Evolutionary conservation across 2,329 filamentous ascomycete species (phyloP).

Genomic region (Xylaria sp.): DNA sequence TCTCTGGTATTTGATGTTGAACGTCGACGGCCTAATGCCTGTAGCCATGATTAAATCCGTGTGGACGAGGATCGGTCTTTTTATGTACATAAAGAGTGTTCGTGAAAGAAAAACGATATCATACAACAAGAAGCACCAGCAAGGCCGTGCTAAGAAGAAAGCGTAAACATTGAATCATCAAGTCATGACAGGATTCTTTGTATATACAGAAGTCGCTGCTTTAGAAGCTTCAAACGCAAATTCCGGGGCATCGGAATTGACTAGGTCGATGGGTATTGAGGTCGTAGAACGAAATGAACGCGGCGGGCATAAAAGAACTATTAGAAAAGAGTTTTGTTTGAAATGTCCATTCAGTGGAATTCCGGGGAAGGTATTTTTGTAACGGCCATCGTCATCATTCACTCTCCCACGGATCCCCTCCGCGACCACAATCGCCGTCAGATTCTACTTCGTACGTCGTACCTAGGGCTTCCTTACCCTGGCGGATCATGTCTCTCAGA

Average conservation of each 20-base stretch:
- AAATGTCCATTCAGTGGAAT: not conserved
- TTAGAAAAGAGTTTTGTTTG: not conserved
- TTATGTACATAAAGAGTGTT: constrained; percentile 9
- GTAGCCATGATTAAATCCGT: not conserved
- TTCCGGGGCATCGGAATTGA: not conserved
- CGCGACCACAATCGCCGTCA: constrained; percentile 38
- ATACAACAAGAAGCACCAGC: constrained; percentile 7
- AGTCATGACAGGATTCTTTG: constrained; percentile 21
- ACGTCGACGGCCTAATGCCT: too few relatives aligned
- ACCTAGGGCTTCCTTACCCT: constrained; percentile 85
- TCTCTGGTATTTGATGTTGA: not conserved
- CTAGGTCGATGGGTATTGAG: constrained; percentile 16
- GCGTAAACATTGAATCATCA: constrained; percentile 17
- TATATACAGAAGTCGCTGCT: constrained; percentile 5
- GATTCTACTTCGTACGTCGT: constrained; percentile 70
- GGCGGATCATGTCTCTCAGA: constrained; percentile 83
- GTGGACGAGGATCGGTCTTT: not conserved
- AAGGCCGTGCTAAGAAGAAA: not conserved
- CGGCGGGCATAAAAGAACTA: constrained; percentile 10
- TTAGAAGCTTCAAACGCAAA: not conserved
- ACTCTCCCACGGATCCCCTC: constrained; percentile 48
- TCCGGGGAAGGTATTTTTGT: not conserved
- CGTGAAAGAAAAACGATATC: constrained; percentile 7
- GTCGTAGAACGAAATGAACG: not conserved
- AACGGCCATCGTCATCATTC: constrained; percentile 19